Evolutionary conservation across 1,284 basidiomycete species (phyloP).

Genomic region (Papiliotrema fonsecae): DNA sequence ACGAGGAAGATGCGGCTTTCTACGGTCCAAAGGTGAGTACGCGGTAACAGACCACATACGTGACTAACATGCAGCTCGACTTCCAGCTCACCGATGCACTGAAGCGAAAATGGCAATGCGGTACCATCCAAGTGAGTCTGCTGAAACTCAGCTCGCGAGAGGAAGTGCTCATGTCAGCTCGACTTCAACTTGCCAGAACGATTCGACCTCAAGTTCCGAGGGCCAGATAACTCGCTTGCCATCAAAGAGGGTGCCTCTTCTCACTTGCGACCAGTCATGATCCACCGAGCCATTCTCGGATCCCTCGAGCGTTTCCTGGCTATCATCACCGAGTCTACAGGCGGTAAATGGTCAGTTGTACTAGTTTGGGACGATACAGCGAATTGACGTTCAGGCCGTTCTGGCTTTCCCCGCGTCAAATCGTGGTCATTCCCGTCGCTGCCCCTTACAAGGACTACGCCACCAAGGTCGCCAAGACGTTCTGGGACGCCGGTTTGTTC

Average conservation of each 20-base stretch:
- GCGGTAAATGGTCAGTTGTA: slow-evolving; percentile 78
- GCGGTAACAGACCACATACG: neutral
- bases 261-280: slow-evolving; percentile 84
- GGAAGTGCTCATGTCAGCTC: slow-evolving; percentile 56
- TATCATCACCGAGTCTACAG: slow-evolving; percentile 96
- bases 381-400: slow-evolving; percentile 70
- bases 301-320: slow-evolving; percentile 94
- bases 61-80: slow-evolving; percentile 56
- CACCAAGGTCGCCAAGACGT: slow-evolving; percentile 64
- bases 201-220: slow-evolving; percentile 91
- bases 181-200: slow-evolving; percentile 99
- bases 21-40: slow-evolving; percentile 77
- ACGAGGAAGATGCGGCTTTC: slow-evolving; percentile 96
- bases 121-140: slow-evolving; percentile 65
- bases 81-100: slow-evolving; percentile 94
- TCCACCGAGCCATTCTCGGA: slow-evolving; percentile 95
- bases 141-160: neutral
- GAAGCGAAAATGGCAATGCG: slow-evolving; percentile 91
- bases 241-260: slow-evolving; percentile 55
- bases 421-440: slow-evolving; percentile 90
- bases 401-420: slow-evolving; percentile 94
- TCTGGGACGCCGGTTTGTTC: slow-evolving; percentile 70
- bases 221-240: slow-evolving; percentile 54
- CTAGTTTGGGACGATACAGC: neutral
- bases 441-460: slow-evolving; percentile 82